Percentiles rank a stretch among this genome's conserved stretches.
phyloP scores from a whole-genome alignment of 768 basidiomycete genomes.

The Auricularia heimuer region DNA sequence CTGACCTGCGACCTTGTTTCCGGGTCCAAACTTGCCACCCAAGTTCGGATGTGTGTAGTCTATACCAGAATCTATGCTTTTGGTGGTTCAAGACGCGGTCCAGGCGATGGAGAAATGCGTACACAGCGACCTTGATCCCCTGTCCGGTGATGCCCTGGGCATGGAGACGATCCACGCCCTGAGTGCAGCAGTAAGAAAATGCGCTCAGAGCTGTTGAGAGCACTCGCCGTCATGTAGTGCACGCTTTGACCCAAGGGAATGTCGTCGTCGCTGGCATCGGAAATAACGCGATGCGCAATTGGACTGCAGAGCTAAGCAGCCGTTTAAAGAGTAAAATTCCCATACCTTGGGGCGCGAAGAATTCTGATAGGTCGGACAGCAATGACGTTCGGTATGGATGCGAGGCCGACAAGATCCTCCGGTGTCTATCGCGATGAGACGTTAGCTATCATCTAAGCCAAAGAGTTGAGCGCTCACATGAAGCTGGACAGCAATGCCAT shows the following conservation, averaged over 20 bases:
- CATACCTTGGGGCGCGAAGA: not conserved
- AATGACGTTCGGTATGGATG: not conserved
- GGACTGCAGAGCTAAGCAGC: not conserved
- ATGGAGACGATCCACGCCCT: slow-evolving; percentile 56
- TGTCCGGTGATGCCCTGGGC: slow-evolving; percentile 50
- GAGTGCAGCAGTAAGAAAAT: not conserved
- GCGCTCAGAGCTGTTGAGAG: not conserved
- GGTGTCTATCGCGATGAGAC: not conserved
- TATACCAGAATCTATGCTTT: slow-evolving; percentile 17
- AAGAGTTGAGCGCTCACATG: not conserved
- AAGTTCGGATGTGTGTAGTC: slow-evolving; percentile 51
- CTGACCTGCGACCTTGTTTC: slow-evolving; percentile 30
- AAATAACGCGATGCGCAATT: not conserved
- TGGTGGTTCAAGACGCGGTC: slow-evolving; percentile 18
- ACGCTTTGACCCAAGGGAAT: not conserved
- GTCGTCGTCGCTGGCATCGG: not conserved
- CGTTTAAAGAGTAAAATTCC: not conserved
- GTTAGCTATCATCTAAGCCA: not conserved
- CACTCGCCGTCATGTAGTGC: slow-evolving; percentile 6
- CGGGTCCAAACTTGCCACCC: slow-evolving; percentile 39
- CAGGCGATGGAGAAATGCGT: slow-evolving; percentile 12
- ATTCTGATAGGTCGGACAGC: slow-evolving; percentile 1
- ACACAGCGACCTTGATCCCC: slow-evolving; percentile 62
- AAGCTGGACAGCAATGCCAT: not conserved
- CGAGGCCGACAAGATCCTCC: slow-evolving; percentile 4